Evolutionary conservation across 208 protist genomes (phyloP).

Genomic region (Entamoeba moshkovskii): DNA sequence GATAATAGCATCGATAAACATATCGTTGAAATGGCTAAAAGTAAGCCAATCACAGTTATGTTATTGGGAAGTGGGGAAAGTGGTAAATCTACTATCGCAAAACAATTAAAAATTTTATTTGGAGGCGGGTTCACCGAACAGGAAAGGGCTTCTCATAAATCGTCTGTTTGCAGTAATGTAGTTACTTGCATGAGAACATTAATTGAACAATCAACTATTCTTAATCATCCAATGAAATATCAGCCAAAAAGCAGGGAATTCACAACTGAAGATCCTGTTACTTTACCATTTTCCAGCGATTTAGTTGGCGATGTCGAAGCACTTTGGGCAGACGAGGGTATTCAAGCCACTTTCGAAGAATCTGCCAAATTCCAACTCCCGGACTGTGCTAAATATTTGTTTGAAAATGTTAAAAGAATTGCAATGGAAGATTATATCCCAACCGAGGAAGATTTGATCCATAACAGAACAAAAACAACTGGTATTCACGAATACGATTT

Average conservation of each 20-base stretch:
- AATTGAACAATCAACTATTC: background rate
- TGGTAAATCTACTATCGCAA: constrained; percentile 6
- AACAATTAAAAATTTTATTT: constrained; percentile 6
- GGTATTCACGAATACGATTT: constrained; percentile 64
- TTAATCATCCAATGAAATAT: background rate
- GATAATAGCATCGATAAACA: background rate
- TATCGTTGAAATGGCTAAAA: background rate
- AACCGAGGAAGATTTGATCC: constrained; percentile 8
- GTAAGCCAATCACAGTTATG: background rate
- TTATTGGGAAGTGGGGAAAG: background rate
- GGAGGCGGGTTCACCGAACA: background rate
- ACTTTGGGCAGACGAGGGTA: background rate
- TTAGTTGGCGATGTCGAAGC: background rate
- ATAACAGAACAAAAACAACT: constrained; percentile 51
- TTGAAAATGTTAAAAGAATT: constrained; percentile 10
- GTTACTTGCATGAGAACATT: background rate
- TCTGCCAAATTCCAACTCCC: background rate
- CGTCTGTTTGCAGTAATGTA: background rate
- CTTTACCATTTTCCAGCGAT: background rate
- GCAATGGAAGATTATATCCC: background rate
- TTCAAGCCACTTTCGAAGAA: background rate
- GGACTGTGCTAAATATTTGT: background rate
- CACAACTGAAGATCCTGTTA: background rate
- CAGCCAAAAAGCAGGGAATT: background rate
- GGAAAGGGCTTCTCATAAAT: background rate